Evolutionary conservation across 2,329 filamentous ascomycete genomes (phyloP).

Genomic region (Epichloe festucae): DNA sequence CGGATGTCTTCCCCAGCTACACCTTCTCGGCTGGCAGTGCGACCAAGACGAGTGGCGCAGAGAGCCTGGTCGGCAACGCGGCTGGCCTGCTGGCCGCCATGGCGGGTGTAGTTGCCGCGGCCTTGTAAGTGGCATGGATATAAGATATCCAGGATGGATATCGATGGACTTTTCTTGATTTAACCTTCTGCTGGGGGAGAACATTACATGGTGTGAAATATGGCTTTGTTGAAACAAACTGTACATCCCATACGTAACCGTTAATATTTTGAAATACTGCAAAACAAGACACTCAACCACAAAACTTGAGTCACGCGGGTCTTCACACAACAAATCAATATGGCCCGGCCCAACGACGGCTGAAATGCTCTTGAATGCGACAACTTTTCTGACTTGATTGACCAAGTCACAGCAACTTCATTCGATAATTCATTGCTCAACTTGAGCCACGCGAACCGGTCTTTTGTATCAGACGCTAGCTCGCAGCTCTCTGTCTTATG

Average conservation of each 20-base stretch:
- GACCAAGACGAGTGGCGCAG: constrained; percentile 14
- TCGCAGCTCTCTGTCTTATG: neutral
- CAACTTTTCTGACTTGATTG: too few relatives aligned
- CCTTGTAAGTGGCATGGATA: constrained; percentile 16
- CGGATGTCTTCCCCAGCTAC: constrained; percentile 9
- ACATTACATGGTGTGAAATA: neutral
- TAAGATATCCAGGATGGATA: neutral
- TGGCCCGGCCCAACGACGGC: too few relatives aligned
- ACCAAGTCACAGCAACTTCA: neutral
- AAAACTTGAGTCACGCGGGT: too few relatives aligned
- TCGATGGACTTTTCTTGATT: neutral
- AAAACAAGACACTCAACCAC: neutral
- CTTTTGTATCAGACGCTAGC: neutral
- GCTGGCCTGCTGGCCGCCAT: constrained; percentile 23
- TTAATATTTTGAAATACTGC: neutral
- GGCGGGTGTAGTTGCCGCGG: constrained; percentile 24
- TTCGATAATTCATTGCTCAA: neutral
- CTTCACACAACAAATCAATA: too few relatives aligned
- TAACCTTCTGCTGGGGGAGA: neutral
- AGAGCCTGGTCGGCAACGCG: constrained; percentile 17
- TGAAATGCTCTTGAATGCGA: too few relatives aligned
- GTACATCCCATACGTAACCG: neutral
- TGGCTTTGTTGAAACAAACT: neutral
- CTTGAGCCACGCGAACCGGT: neutral
- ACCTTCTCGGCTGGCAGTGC: constrained; percentile 9